Evolutionary conservation across 768 basidiomycete genomes (phyloP).

Genomic region (Tephrocybe sp.): DNA sequence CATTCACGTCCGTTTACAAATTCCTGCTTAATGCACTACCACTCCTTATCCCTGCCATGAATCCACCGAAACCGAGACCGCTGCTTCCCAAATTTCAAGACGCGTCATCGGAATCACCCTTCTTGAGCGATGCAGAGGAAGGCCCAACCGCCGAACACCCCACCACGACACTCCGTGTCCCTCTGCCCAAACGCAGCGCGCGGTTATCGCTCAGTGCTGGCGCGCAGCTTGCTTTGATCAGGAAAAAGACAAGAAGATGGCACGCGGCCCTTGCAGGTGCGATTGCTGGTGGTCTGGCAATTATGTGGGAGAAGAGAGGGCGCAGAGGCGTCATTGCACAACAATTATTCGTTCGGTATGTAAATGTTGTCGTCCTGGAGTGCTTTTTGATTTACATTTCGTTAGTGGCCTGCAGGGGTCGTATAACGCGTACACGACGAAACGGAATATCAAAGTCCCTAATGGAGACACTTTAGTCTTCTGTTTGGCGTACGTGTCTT

Average conservation of each 20-base stretch:
- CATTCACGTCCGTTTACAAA: constrained; percentile 78
- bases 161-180: constrained; percentile 24
- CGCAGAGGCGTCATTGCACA: constrained; percentile 72
- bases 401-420: constrained; percentile 84
- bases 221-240: constrained; percentile 59
- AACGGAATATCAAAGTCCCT: constrained; percentile 67
- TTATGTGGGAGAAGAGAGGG: constrained; percentile 73
- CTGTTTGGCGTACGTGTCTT: constrained; percentile 53
- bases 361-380: constrained; percentile 1
- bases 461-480: constrained; percentile 85
- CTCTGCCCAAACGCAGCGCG: constrained; percentile 34
- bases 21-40: constrained; percentile 76
- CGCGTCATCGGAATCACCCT: constrained; percentile 16
- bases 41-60: constrained; percentile 55
- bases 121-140: constrained; percentile 14
- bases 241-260: constrained; percentile 69
- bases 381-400: neutral
- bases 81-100: constrained; percentile 27
- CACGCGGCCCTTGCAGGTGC: constrained; percentile 79
- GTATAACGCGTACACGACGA: constrained; percentile 75
- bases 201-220: constrained; percentile 61
- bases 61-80: constrained; percentile 26
- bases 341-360: constrained; percentile 85
- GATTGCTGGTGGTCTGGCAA: constrained; percentile 66
- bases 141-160: constrained; percentile 24